These are phyloP conservation scores for Amaranthus palmeri DNA, from an alignment of 148 eudicot species.

Conservation along the genomic window DNA sequence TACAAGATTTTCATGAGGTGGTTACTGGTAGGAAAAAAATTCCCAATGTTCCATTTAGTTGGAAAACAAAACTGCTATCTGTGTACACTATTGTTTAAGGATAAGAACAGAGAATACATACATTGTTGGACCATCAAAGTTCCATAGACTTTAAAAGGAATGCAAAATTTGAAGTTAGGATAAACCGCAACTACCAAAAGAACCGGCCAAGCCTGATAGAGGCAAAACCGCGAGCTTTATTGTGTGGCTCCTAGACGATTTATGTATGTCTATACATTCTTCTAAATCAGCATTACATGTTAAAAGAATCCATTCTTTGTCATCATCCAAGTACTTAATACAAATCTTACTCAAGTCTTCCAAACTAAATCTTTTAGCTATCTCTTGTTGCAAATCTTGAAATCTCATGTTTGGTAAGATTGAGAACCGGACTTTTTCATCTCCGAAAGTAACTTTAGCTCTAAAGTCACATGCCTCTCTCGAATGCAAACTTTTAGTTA, in stretches of 20 bases:
- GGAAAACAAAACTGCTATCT: constrained; percentile 6
- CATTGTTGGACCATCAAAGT: constrained; percentile 18
- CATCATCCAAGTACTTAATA: constrained; percentile 76
- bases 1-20: constrained; percentile 17
- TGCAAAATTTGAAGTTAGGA: constrained; percentile 21
- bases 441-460: constrained; percentile 65
- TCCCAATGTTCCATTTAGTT: background rate
- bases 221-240: constrained; percentile 43
- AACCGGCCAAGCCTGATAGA: constrained; percentile 38
- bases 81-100: constrained; percentile 15
- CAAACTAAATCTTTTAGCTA: constrained; percentile 48
- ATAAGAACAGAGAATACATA: constrained; percentile 25
- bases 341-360: constrained; percentile 39
- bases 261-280: constrained; percentile 67
- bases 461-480: constrained; percentile 32
- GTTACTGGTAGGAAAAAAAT: constrained; percentile 9
- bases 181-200: constrained; percentile 42
- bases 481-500: constrained; percentile 25
- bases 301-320: constrained; percentile 81
- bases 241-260: constrained; percentile 42
- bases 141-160: constrained; percentile 13
- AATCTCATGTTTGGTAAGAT: constrained; percentile 54
- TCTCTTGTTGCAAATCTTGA: constrained; percentile 45
- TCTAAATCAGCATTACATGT: constrained; percentile 80
- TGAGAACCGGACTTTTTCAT: constrained; percentile 62